phyloP scores from a whole-genome alignment of 495 filamentous ascomycete species.

The Podospora conica region DNA sequence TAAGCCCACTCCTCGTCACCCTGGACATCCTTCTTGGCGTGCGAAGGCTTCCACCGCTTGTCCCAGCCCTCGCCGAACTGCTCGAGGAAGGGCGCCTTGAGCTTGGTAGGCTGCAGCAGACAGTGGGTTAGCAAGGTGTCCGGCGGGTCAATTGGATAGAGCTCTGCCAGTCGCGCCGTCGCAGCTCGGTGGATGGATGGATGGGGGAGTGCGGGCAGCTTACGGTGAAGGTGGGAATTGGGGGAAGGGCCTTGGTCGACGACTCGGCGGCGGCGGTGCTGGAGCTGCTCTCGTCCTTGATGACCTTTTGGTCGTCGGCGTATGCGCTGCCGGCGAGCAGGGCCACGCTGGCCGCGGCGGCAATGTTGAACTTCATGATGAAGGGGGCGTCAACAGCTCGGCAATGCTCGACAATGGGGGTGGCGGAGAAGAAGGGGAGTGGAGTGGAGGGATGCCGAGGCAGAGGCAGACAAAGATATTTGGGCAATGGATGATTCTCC shows the following conservation, averaged over 20 bases:
- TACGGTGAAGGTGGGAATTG: constrained; percentile 86
- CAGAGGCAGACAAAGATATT: constrained; percentile 14
- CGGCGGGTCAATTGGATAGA: not conserved
- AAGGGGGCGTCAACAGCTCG: constrained; percentile 15
- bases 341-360: constrained; percentile 65
- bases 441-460: constrained; percentile 14
- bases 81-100: constrained; percentile 94
- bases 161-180: not conserved
- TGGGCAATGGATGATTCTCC: constrained; percentile 34
- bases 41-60: constrained; percentile 81
- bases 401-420: constrained; percentile 10
- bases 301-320: constrained; percentile 64
- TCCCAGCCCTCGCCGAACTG: constrained; percentile 98
- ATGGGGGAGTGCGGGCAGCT: constrained; percentile 27
- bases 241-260: constrained; percentile 48
- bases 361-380: constrained; percentile 70
- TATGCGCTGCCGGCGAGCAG: constrained; percentile 61
- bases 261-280: constrained; percentile 39
- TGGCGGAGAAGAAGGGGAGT: constrained; percentile 12
- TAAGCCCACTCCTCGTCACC: constrained; percentile 96
- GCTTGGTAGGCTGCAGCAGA: constrained; percentile 63
- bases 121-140: constrained; percentile 26
- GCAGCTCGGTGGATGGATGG: constrained; percentile 7
- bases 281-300: constrained; percentile 34
- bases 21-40: constrained; percentile 92